phyloP scores from a whole-genome alignment of 257 asterid species.

The Solanum sejunctum region DNA sequence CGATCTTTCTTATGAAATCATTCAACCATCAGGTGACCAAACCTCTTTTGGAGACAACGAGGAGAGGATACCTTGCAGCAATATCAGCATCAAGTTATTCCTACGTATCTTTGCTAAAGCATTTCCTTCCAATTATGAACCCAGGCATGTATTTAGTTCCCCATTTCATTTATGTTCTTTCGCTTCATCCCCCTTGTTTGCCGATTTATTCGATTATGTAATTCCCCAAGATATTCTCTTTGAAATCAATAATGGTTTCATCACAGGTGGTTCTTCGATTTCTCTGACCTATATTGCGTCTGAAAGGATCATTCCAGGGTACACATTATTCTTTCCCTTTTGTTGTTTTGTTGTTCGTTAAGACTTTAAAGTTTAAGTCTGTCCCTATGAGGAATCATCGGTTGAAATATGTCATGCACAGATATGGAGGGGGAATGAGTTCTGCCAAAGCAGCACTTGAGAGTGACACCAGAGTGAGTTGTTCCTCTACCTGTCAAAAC shows the following conservation, averaged over 20 bases:
- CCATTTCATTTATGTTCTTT: not conserved
- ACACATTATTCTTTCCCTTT: not conserved
- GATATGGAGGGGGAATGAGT: constrained; percentile 96
- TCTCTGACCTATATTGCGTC: constrained; percentile 85
- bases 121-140: constrained; percentile 73
- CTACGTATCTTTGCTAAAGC: constrained; percentile 56
- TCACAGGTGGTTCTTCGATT: constrained; percentile 69
- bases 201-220: not conserved
- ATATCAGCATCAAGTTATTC: constrained; percentile 93
- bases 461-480: constrained; percentile 70
- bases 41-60: constrained; percentile 74
- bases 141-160: constrained; percentile 40
- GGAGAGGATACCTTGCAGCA: constrained; percentile 89
- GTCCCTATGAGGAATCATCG: not conserved
- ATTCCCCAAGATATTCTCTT: not conserved
- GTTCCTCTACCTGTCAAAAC: not conserved
- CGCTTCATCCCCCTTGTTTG: not conserved
- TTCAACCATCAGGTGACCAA: constrained; percentile 49
- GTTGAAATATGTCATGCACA: constrained; percentile 4
- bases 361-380: not conserved
- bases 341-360: not conserved
- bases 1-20: not conserved
- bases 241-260: not conserved
- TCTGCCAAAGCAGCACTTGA: constrained; percentile 88
- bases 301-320: constrained; percentile 90